These are phyloP conservation scores for Cystobasidium onofrii DNA, from an alignment of 768 basidiomycete species.

Conservation along the genomic window DNA sequence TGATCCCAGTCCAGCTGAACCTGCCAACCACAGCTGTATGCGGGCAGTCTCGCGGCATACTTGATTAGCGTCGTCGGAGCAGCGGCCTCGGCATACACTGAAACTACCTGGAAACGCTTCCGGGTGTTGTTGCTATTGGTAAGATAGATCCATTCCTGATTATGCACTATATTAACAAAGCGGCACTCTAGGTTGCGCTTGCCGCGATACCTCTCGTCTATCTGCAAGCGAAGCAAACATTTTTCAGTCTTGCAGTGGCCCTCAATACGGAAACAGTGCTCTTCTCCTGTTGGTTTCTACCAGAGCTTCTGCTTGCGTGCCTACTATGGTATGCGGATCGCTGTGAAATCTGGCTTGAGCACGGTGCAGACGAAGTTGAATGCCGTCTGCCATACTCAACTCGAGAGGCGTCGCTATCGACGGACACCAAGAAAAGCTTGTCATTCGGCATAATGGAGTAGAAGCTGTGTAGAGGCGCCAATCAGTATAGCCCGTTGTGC, in stretches of 20 bases:
- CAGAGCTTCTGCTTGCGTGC: background rate
- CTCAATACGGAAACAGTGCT: background rate
- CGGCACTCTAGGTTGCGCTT: background rate
- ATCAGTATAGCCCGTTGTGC: no score
- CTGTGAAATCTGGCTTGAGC: background rate
- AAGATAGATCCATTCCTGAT: background rate
- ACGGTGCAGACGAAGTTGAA: background rate
- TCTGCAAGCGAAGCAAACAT: background rate
- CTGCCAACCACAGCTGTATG: no score
- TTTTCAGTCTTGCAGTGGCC: background rate
- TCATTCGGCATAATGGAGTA: background rate
- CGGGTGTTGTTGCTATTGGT: background rate
- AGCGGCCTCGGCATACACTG: background rate
- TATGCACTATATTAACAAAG: no score
- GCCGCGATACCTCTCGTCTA: background rate
- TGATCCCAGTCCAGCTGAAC: no score
- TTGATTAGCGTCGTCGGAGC: background rate
- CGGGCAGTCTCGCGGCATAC: background rate
- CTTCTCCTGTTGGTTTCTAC: background rate
- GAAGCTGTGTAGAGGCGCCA: no score
- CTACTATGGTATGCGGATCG: background rate
- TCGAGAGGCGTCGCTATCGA: no score
- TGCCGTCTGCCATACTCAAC: background rate
- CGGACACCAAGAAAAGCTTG: background rate
- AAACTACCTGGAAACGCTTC: no score